A percentile compares a stretch with the other conserved stretches of the same genome.
Conservation (phyloP, 2,329 filamentous ascomycete species). For the Ceratocystis ficicola region DNA sequence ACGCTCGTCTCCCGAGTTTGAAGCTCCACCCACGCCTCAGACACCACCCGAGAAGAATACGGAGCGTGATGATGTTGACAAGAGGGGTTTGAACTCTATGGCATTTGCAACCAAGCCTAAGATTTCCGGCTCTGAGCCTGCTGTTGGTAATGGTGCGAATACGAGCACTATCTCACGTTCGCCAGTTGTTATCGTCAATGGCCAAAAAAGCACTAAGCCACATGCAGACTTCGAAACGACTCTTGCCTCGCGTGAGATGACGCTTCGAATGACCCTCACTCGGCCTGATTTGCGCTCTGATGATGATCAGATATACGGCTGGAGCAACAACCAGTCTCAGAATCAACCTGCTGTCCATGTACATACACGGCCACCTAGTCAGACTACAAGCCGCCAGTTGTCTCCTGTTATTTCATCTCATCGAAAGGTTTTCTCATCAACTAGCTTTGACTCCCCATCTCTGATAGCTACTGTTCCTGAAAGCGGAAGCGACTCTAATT, state of each 20-base stretch:
- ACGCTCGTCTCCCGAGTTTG: slow-evolving; percentile 43
- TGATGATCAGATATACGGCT: slow-evolving; percentile 60
- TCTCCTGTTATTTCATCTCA: slow-evolving; percentile 9
- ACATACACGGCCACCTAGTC: slow-evolving; percentile 13
- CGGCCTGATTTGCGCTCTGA: slow-evolving; percentile 70
- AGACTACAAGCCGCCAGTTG: slow-evolving; percentile 13
- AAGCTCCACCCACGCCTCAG: slow-evolving; percentile 47
- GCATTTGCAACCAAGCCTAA: slow-evolving; percentile 2
- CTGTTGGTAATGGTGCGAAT: slow-evolving; percentile 25
- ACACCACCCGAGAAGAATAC: slow-evolving; percentile 24
- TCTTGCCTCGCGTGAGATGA: slow-evolving; percentile 59
- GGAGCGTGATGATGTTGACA: slow-evolving; percentile 29
- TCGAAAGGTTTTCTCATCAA: not conserved
- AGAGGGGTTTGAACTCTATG: slow-evolving; percentile 25
- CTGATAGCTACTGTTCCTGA: not conserved
- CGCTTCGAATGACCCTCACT: slow-evolving; percentile 87
- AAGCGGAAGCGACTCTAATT: not conserved
- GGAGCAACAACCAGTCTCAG: slow-evolving; percentile 34
- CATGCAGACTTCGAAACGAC: slow-evolving; percentile 19
- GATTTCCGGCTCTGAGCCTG: not conserved
- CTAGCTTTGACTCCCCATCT: not conserved
- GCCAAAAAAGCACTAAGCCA: slow-evolving; percentile 25
- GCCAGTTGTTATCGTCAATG: slow-evolving; percentile 14
- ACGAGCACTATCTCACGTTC: slow-evolving; percentile 21
- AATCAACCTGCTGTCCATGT: not conserved